Evolutionary conservation across 805 yeast genomes (phyloP), one percentile per base, ranked within the genome.

Genomic region (Naumovozyma baii): DNA sequence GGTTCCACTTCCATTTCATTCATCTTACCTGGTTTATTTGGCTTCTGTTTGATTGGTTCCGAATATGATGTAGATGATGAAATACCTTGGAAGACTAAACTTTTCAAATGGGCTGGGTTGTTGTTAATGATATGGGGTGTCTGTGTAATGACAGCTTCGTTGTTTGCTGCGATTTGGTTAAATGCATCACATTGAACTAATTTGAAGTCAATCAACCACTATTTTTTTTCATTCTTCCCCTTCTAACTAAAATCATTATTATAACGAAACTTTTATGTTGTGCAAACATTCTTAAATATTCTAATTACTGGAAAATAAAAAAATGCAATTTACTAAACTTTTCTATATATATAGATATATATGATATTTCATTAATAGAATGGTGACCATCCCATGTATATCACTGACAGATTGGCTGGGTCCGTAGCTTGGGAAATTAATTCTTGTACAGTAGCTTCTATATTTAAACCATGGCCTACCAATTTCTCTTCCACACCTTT

Each of bases 381-480:
- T 16, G 92, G 87, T 31, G 83, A 69, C 96, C 94, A 82, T 2
- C 96, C 96, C 54, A 76, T 69, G 55, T 77, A 92, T 4, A 92
- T 75, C 18, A 80, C 58, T 0, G 92, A 81, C 36, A 92, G 63
- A 48, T 86, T 85, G 4, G 68, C 62, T 4, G 70, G 67, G 52
- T 76, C 80, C 0, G 78, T 69, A 0, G 98, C 96, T 42, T 82
- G 83, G 33, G 75, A 76, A 5, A 88, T 76, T 46, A 90, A 63
- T 52, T 83, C 92, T 40, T 90, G 72, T 2, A 90, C 90, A 0
- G 76, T 76, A 0, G 96, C 95, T 50, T 87, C 96, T 5, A 75
- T 74, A 53, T 87, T 85, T 37, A 92, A 65, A 0, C 79, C 83
- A 28, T 70, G 70, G 0, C 83, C 81, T 16, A 55, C 54, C 33